Evolutionary conservation across 805 yeast species (phyloP), one percentile per base, ranked within the genome.

Genomic region (Saccharomyces cerevisiae): DNA sequence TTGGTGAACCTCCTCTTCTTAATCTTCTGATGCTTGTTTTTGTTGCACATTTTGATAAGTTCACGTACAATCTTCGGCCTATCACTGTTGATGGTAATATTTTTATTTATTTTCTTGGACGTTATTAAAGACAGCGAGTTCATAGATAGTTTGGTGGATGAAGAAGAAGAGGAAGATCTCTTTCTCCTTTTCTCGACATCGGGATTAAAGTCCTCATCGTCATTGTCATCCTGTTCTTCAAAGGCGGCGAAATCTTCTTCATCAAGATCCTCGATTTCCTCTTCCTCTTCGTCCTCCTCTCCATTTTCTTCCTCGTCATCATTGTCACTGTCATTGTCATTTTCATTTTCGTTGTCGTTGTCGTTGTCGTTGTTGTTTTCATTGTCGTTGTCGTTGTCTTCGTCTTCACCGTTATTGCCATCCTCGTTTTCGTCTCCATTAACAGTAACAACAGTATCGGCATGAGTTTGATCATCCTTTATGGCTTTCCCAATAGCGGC

Each of bases 1-100:
- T 66, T 69, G 1, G 71, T 67, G 52, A 66, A 68, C 49, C 66
- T 63, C 53, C 73, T 66, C 55, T 69, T 69, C 55, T 65, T 68
- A 17, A 58, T 61, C 53, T 64, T 66, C 48, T 58, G 66, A 26
- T 57, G 57, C 48, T 60, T 60, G 52, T 62, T 67, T 53, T 66
- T 68, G 36, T 63, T 63, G 47, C 61, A 61, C 67, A 67, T 61
- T 53, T 64, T 63, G 13, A 61, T 58, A 51, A 69, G 54, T 50
- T 69, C 72, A 29, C 63, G 60, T 10, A 61, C 57, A 30, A 69
- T 69, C 36, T 57, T 60, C 8, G 65, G 46, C 47, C 58, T 61
- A 22, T 65, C 68, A 47, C 70, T 64, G 24, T 64, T 58, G 43
- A 67, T 32, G 6, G 61, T 66, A 3, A 67, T 17, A 32, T 47